These are phyloP conservation scores for Hysterangium stoloniferum DNA, from an alignment of 768 basidiomycete genomes.

Conservation along the genomic window DNA sequence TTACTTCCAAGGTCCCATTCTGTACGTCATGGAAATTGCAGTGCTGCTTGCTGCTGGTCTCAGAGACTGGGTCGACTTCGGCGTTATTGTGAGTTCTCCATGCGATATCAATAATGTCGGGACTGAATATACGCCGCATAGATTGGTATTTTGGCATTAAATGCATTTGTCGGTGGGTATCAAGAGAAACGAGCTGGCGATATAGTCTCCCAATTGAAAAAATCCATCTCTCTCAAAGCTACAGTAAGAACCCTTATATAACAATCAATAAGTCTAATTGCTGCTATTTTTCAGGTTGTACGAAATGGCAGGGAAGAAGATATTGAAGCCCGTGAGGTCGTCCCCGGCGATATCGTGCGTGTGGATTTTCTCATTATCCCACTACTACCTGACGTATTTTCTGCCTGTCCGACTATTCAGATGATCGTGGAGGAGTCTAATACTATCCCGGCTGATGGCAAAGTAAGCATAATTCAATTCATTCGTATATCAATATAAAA, in stretches of 20 bases:
- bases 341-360: slow-evolving; percentile 36
- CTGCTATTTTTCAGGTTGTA: slow-evolving; percentile 19
- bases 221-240: slow-evolving; percentile 34
- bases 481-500: background rate
- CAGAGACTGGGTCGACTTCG: slow-evolving; percentile 41
- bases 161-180: slow-evolving; percentile 39
- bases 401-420: slow-evolving; percentile 8
- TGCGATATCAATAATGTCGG: background rate
- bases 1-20: slow-evolving; percentile 38
- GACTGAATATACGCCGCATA: slow-evolving; percentile 8
- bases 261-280: background rate
- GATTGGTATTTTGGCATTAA: slow-evolving; percentile 34
- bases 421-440: slow-evolving; percentile 35
- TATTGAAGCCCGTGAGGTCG: slow-evolving; percentile 37
- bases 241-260: background rate
- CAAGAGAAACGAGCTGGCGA: slow-evolving; percentile 44
- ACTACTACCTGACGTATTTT: background rate
- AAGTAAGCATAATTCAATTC: slow-evolving; percentile 17
- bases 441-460: slow-evolving; percentile 39
- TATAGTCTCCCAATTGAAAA: slow-evolving; percentile 41
- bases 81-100: slow-evolving; percentile 33
- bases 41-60: slow-evolving; percentile 38
- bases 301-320: slow-evolving; percentile 34
- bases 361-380: background rate
- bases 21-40: slow-evolving; percentile 41